phyloP scores from a whole-genome alignment of 2,329 filamentous ascomycete genomes.

The Penicillium sp. region DNA sequence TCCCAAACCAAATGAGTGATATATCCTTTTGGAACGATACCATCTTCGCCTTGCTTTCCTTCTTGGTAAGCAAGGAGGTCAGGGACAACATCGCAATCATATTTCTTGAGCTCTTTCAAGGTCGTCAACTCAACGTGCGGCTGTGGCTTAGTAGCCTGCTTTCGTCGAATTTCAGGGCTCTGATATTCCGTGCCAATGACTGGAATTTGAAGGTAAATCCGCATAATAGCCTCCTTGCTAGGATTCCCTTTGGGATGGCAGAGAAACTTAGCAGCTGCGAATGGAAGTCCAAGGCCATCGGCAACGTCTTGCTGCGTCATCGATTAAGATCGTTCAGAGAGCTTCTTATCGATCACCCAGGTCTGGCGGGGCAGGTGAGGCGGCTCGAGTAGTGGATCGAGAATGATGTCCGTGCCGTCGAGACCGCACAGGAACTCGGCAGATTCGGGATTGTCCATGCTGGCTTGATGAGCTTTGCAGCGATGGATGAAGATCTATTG shows the following conservation, averaged over 20 bases:
- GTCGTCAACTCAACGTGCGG: slow-evolving; percentile 16
- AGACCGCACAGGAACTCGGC: slow-evolving; percentile 9
- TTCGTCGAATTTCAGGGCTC: slow-evolving; percentile 5
- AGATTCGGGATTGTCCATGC: slow-evolving; percentile 5
- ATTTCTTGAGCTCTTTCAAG: slow-evolving; percentile 15
- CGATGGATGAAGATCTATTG: not conserved
- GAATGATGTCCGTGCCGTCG: slow-evolving; percentile 8
- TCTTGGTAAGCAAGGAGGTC: slow-evolving; percentile 18
- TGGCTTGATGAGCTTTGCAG: slow-evolving; percentile 3
- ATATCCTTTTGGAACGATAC: slow-evolving; percentile 19
- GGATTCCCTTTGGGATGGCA: slow-evolving; percentile 6
- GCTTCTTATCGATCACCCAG: slow-evolving; percentile 12
- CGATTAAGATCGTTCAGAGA: slow-evolving; percentile 4
- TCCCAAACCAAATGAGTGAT: slow-evolving; percentile 24
- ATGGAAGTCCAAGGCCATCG: slow-evolving; percentile 9
- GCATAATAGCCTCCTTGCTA: slow-evolving; percentile 11
- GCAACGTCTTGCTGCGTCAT: slow-evolving; percentile 11
- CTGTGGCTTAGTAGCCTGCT: slow-evolving; percentile 5
- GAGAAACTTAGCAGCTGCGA: slow-evolving; percentile 10
- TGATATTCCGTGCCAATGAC: slow-evolving; percentile 5
- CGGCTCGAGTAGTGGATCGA: slow-evolving; percentile 9
- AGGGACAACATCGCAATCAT: slow-evolving; percentile 14
- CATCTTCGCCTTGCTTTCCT: slow-evolving; percentile 13
- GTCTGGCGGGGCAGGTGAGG: slow-evolving; percentile 7
- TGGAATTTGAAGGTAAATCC: slow-evolving; percentile 12